Evolutionary conservation across 768 basidiomycete genomes (phyloP), one percentile per base, ranked within the genome.

Genomic region (Kwoniella sp.): DNA sequence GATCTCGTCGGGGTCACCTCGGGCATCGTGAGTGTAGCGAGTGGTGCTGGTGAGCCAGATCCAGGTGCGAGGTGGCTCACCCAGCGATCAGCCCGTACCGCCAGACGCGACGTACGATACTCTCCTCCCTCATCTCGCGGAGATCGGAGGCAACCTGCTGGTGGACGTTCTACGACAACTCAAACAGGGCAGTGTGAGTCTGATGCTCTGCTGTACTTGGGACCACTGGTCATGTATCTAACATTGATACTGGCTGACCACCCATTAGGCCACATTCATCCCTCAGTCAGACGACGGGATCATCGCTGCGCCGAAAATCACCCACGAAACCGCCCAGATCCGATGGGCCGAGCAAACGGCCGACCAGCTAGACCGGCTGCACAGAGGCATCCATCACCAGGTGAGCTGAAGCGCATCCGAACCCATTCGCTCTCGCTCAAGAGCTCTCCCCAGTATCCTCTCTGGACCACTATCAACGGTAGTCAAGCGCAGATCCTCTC

Each of bases 381-480:
- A 83, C 62, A 78, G 83, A 26, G 88, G 82, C 0, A 81, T 89
- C 33, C 77, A 78, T 8, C 86, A 89, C 59, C 87, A 89, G 74
- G 84, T 84, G 53, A 20, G 65, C 45, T 14, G 20, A 22, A n/a
- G n/a, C 15, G 11, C 29, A 15, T 17, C 15, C 38, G 17, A 37
- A 20, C 31, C 25, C 25, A 6, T 29, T 8, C 31, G 31, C 50
- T 32, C 45, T 12, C 53, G 77, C 41, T 34, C 75, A 71, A 75
- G n/a, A n/a, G 20, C 9, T 11, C 70, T 74, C 22, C 61, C 14
- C 43, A 63, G 63, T 46, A 60, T 26, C 53, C 59, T 2, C 31
- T 69, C 6, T 66, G 67, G 64, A 64, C 66, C 6, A 48, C 50
- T 5, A 8, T 71, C 3, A 62, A 63, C 14, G 67, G 71, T n/a